Base-by-base conservation (phyloP, 1,284 basidiomycete genomes). In the Trametes versicolor region DNA sequence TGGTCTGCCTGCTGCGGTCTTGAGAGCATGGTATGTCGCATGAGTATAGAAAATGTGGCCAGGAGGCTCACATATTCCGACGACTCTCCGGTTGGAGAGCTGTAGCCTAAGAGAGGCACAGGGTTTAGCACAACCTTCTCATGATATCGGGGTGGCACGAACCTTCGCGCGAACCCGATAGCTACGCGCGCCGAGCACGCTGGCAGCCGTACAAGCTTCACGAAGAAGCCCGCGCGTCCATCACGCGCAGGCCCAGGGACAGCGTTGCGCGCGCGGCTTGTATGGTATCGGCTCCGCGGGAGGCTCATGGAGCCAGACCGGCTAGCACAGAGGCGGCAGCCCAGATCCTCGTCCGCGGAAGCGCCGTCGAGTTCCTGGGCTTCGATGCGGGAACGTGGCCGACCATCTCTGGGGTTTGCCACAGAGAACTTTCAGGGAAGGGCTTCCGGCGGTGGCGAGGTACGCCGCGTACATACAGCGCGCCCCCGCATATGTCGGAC, bases 361-460 rank as follows among this genome's bases (percentile, higher is more conserved):
- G 39, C 43, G 41, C n/a, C 37, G n/a, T 50, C 32, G 25, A n/a
- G 32, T 13, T n/a, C 55, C 29, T 32, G 21, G 29, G 27, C 65
- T 64, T 67, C 66, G 50, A 15, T 21, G 66, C 58, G 51, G 58
- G 63, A 69, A 63, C 65, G 68, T 69, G 68, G 49, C 49, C 56
- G 39, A 54, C 48, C 34, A 57, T 57, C 61, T 47, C 58, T 29
- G 27, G 47, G 43, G 37, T 41, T 57, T n/a, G 61, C 61, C 48
- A 57, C 48, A 62, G n/a, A n/a, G n/a, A n/a, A n/a, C n/a, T n/a
- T n/a, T n/a, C n/a, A n/a, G n/a, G 17, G 53, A 57, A 32, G 37
- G 25, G 17, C 15, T 25, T 21, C 13, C 25, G n/a, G 47, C 17
- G 52, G 47, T 49, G 36, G 34, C 19, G 41, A 36, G 17, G 39